phyloP scores from a whole-genome alignment of 2,329 filamentous ascomycete species.

The Huntiella abstrusa region DNA sequence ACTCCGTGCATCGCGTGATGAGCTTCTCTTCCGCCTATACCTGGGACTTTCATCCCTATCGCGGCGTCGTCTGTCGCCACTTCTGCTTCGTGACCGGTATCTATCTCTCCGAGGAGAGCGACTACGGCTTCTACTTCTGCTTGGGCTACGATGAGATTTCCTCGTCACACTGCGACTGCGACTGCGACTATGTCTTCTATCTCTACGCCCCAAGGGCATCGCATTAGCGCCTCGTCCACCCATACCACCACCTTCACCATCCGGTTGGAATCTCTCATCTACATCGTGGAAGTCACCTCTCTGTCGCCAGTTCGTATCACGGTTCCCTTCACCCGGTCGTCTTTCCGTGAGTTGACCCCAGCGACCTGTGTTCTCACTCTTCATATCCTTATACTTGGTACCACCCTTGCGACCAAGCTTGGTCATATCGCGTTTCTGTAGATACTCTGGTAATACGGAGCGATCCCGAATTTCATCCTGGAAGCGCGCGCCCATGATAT shows the following conservation, averaged over 20 bases:
- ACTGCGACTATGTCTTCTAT: conserved; percentile 10
- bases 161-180: conserved; percentile 10
- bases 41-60: conserved; percentile 15
- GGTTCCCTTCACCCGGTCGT: conserved; percentile 22
- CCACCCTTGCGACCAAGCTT: conserved; percentile 83
- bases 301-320: conserved; percentile 13
- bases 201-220: conserved; percentile 40
- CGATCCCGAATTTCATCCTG: conserved; percentile 69
- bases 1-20: conserved; percentile 33
- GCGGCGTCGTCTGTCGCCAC: conserved; percentile 17
- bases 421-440: conserved; percentile 86
- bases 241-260: conserved; percentile 27
- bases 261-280: conserved; percentile 51
- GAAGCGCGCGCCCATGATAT: conserved; percentile 71
- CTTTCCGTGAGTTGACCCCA: conserved; percentile 49
- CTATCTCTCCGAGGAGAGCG: conserved; percentile 16
- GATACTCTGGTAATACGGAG: conserved; percentile 69
- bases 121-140: conserved; percentile 13
- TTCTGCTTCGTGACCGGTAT: conserved; percentile 15
- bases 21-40: conserved; percentile 27
- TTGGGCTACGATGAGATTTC: not conserved
- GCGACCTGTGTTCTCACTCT: conserved; percentile 71
- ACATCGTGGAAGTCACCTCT: conserved; percentile 18
- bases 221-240: conserved; percentile 48
- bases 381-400: conserved; percentile 76